phyloP scores from a whole-genome alignment of 192 early-diverging fungal species.

The Mortierella antarctica region DNA sequence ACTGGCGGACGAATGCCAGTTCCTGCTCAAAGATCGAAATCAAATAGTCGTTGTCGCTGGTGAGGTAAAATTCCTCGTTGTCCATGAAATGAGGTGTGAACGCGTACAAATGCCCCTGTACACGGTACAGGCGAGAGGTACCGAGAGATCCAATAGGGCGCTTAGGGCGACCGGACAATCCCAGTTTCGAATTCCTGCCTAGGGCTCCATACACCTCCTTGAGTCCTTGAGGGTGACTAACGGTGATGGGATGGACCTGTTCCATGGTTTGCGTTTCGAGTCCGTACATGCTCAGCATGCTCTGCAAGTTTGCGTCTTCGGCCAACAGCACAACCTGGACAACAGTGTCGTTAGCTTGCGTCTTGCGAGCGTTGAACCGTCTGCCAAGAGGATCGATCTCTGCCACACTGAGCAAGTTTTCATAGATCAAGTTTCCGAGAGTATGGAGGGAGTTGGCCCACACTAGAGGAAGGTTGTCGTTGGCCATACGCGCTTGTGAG shows the following conservation, averaged over 20 bases:
- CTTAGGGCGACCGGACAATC: slow-evolving; percentile 78
- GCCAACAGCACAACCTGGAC: slow-evolving; percentile 84
- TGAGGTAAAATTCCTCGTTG: slow-evolving; percentile 87
- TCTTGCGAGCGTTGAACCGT: slow-evolving; percentile 66
- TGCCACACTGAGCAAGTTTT: slow-evolving; percentile 77
- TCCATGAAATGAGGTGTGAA: slow-evolving; percentile 93
- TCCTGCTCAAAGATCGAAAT: slow-evolving; percentile 83
- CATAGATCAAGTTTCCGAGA: slow-evolving; percentile 79
- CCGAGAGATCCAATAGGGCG: slow-evolving; percentile 82
- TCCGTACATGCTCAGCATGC: slow-evolving; percentile 75
- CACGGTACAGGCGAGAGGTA: slow-evolving; percentile 84
- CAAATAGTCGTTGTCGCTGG: slow-evolving; percentile 85
- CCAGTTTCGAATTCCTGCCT: slow-evolving; percentile 82
- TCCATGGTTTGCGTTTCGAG: slow-evolving; percentile 83
- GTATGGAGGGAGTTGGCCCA: slow-evolving; percentile 89
- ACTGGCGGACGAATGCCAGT: slow-evolving; percentile 75
- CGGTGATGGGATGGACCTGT: slow-evolving; percentile 74
- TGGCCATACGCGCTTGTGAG: slow-evolving; percentile 76
- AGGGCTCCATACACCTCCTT: slow-evolving; percentile 80
- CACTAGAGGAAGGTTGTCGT: slow-evolving; percentile 88
- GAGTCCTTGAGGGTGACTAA: slow-evolving; percentile 79
- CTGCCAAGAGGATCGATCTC: slow-evolving; percentile 88
- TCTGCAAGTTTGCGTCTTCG: slow-evolving; percentile 79
- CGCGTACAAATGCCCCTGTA: slow-evolving; percentile 83
- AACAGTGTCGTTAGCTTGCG: slow-evolving; percentile 65